Evolutionary conservation across 768 basidiomycete species (phyloP), one percentile per base, ranked within the genome.

Genomic region (Vararia minispora): DNA sequence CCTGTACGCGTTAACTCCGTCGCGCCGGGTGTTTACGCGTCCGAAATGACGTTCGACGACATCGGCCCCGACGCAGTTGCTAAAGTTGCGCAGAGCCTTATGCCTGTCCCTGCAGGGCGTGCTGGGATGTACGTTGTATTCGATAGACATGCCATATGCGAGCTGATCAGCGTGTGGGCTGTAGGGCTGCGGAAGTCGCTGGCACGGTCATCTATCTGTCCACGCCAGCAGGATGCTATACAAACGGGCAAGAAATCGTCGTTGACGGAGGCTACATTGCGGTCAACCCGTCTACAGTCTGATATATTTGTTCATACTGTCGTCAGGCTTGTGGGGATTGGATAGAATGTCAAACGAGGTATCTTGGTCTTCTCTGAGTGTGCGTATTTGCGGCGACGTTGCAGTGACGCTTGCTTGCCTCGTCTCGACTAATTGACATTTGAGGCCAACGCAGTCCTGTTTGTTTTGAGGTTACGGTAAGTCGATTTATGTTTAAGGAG

Each of bases 191-290:
- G 43, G 86, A 88, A 52, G 76, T 86, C 60, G 83, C 80, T 7
- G 85, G 79, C 6, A 82, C 84, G 7, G 83, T 63, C 0, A 67
- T 88, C 5, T 86, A 83, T 54, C 68, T 89, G 5, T 79, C 71
- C 6, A 84, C 83, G 8, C 70, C 63, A 8, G 79, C 82, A 2
- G 83, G 81, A 24, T 74, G 66, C 21, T 88, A 84, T 52, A 73
- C 71, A 44, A 81, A 80, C 44, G 85, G 85, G 10, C 84, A 87
- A 52, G 80, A 87, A 53, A 67, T 89, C 29, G 60, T 76, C 13
- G 69, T 87, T 25, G 85, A 89, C 49, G 85, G 86, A 21, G 81
- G 84, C 1, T 84, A 71, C 53, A 38, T 73, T 1, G 69, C 79
- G 11, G 80, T 85, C 28, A 89, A 88, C 52, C 85, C 85, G 23